Evolutionary conservation across 2,329 filamentous ascomycete species (phyloP).

Genomic region (Sclerotiophoma versabilis): DNA sequence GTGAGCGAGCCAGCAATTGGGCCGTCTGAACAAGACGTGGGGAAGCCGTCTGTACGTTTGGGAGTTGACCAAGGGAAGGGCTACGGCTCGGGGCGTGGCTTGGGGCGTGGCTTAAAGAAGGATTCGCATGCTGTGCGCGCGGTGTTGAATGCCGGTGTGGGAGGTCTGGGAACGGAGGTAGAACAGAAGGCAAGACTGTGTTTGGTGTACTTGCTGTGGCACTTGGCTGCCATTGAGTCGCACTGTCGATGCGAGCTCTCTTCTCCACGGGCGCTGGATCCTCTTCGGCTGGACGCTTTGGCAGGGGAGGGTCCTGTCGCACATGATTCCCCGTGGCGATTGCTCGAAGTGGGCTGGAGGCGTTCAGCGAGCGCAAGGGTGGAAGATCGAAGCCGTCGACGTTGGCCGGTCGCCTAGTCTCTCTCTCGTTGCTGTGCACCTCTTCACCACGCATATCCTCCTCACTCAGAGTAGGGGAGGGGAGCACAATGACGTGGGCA

Average conservation of each 20-base stretch:
- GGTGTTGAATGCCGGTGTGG: conserved; percentile 7
- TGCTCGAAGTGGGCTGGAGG: background rate
- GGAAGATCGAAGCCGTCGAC: background rate
- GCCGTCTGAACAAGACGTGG: conserved; percentile 13
- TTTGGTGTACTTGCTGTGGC: background rate
- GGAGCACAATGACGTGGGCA: conserved; percentile 54
- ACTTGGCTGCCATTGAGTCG: background rate
- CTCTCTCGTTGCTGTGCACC: background rate
- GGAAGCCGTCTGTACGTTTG: conserved; percentile 7
- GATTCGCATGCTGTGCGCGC: conserved; percentile 10
- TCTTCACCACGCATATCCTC: conserved; percentile 43
- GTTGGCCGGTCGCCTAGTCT: background rate
- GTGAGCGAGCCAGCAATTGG: background rate
- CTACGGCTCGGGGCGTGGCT: background rate
- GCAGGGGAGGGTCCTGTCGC: background rate
- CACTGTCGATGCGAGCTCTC: background rate
- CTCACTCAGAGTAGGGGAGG: conserved; percentile 70
- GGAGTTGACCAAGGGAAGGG: conserved; percentile 1
- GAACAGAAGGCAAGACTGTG: background rate
- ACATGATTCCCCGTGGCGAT: too few species aligned
- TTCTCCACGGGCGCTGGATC: background rate
- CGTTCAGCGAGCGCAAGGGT: background rate
- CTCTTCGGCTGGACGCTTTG: background rate
- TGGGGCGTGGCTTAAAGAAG: background rate
- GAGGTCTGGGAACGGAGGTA: background rate